phyloP scores from a whole-genome alignment of 192 early-diverging fungal species.

The Entophlyctis luteolus region DNA sequence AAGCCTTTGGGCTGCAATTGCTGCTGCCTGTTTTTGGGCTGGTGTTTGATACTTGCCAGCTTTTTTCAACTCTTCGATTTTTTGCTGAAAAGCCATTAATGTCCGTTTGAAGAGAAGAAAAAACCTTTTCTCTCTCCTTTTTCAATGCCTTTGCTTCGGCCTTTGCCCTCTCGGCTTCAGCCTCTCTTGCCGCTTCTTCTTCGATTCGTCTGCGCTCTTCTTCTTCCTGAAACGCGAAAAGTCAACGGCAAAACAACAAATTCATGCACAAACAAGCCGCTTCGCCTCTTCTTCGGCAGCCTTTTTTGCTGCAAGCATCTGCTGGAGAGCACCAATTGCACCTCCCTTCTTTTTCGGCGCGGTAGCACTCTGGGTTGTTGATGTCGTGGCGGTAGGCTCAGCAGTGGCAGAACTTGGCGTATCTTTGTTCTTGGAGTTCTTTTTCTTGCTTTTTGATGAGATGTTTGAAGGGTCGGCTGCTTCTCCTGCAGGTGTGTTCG shows the following conservation, averaged over 20 bases:
- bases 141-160: conserved; percentile 64
- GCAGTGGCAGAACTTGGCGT: conserved; percentile 43
- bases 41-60: conserved; percentile 91
- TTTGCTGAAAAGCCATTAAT: conserved; percentile 48
- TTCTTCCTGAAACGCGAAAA: conserved; percentile 22
- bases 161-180: conserved; percentile 54
- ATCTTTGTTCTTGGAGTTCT: conserved; percentile 63
- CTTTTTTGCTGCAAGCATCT: conserved; percentile 67
- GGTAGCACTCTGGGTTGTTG: too few relatives aligned
- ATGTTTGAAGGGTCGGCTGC: conserved; percentile 45
- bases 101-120: not conserved
- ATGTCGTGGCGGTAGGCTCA: conserved; percentile 26
- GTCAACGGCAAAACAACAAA: not conserved
- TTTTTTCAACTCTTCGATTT: conserved; percentile 82
- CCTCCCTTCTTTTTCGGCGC: conserved; percentile 52
- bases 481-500: conserved; percentile 39
- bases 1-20: conserved; percentile 62
- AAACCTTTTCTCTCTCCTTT: conserved; percentile 19
- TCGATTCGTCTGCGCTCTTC: conserved; percentile 34
- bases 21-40: conserved; percentile 83
- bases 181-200: conserved; percentile 67
- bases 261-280: conserved; percentile 6
- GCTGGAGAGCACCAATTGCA: conserved; percentile 50
- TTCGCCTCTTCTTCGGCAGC: conserved; percentile 76
- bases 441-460: conserved; percentile 38